These are phyloP conservation scores for Trypanosoma caninum DNA, from an alignment of 208 protist species.

Conservation along the genomic window DNA sequence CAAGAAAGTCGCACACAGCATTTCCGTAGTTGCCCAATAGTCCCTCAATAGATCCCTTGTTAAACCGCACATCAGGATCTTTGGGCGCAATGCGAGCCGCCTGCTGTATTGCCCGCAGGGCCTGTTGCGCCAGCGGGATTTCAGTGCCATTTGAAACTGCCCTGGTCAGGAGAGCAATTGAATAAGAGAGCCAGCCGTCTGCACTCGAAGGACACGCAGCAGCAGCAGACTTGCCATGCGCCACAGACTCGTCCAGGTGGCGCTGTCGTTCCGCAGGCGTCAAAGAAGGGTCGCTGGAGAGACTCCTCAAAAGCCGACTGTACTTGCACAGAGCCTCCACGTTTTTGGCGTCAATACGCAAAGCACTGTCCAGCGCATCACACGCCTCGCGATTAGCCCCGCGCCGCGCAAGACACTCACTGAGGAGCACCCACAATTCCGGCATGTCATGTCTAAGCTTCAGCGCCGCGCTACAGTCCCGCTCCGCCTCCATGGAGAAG, in stretches of 20 bases:
- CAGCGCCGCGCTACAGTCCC: slow-evolving; percentile 63
- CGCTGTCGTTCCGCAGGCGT: slow-evolving; percentile 35
- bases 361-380: slow-evolving; percentile 67
- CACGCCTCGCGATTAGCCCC: slow-evolving; percentile 74
- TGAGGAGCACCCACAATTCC: slow-evolving; percentile 73
- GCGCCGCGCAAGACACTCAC: slow-evolving; percentile 70
- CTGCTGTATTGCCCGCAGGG: slow-evolving; percentile 63
- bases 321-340: slow-evolving; percentile 72
- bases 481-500: slow-evolving; percentile 75
- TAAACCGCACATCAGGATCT: slow-evolving; percentile 79
- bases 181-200: slow-evolving; percentile 69
- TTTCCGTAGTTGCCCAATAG: slow-evolving; percentile 65
- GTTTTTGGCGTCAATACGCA: slow-evolving; percentile 39
- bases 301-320: slow-evolving; percentile 76
- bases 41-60: slow-evolving; percentile 73
- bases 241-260: slow-evolving; percentile 53
- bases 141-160: slow-evolving; percentile 48
- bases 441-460: slow-evolving; percentile 52
- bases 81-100: slow-evolving; percentile 26
- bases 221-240: slow-evolving; percentile 59
- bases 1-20: slow-evolving; percentile 46
- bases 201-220: slow-evolving; percentile 36
- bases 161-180: slow-evolving; percentile 65
- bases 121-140: slow-evolving; percentile 38
- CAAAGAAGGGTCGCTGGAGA: slow-evolving; percentile 49